Base-by-base conservation (phyloP, 2,329 filamentous ascomycete genomes). In the Fusarium transvaalense region DNA sequence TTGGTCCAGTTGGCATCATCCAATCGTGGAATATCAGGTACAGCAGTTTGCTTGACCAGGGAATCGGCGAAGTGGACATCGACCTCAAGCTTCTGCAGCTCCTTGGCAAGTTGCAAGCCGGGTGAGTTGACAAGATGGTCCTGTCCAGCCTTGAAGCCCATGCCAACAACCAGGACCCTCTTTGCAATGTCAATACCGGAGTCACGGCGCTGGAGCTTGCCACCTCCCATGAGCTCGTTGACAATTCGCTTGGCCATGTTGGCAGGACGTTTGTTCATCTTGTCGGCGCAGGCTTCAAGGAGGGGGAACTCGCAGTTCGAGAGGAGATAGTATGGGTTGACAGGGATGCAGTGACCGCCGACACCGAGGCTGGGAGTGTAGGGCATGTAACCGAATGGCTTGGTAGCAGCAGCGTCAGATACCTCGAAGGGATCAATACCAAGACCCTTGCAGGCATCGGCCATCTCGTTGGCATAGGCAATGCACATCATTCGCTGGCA, bases 401-500 rank as follows among this genome's bases (percentile, higher is more conserved):
- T 87, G 8, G 82, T 83, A 2, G 80, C 70, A 6, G 85, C 84
- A 0, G 84, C 84, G 1, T 66, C 61, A 47, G 78, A 81, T 3
- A 86, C 84, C 67, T 87, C 85, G 39, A 79, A 84, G 0, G 83
- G 79, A 42, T 86, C 79, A 39, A 87, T 84, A 19, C 73, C 79
- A 27, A 82, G 78, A 0, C 73, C 63, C 5, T 73, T 51, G 51
- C 83, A 86, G 2, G 85, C 83, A 63, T 86, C 82, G 2, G 84
- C 83, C 82, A 87, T 86, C 66, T 87, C 84, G 65, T 86, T 86
- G 56, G 80, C 83, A 56, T 83, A 87, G 2, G 85, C 84, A 32
- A 86, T 84, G 56, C 79, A 80, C 29, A 86, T 76, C 82, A 85
- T 86, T 2, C 84, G 78, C 63, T 86, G 83, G 67, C 85, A 87